Percentiles rank a stretch among this genome's conserved stretches.
These are phyloP conservation scores for Juglanconis oblonga DNA, from an alignment of 2,329 filamentous ascomycete species.

Conservation along the genomic window DNA sequence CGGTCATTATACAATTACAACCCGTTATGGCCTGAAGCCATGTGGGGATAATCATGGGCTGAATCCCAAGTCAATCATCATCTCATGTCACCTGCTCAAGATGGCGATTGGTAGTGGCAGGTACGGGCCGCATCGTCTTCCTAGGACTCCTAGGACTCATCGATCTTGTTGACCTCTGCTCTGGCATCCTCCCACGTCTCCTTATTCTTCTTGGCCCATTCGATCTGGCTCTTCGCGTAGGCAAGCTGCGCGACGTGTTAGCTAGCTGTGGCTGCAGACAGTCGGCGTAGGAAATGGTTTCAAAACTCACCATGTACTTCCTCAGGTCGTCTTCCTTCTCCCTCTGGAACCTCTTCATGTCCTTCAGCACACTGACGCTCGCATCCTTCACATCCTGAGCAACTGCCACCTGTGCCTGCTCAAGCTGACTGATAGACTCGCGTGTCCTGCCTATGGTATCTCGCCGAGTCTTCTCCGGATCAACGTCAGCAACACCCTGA, in stretches of 20 bases:
- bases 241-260: slow-evolving; percentile 59
- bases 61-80: slow-evolving; percentile 1
- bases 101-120: background rate
- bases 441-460: slow-evolving; percentile 95
- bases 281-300: background rate
- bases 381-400: slow-evolving; percentile 93
- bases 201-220: slow-evolving; percentile 89
- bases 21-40: background rate
- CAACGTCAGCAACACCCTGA: slow-evolving; percentile 92
- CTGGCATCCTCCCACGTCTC: slow-evolving; percentile 92
- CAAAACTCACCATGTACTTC: slow-evolving; percentile 82
- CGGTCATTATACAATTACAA: slow-evolving; percentile 18
- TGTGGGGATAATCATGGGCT: background rate
- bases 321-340: slow-evolving; percentile 95
- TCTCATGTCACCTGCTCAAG: background rate
- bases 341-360: slow-evolving; percentile 86
- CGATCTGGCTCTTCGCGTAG: slow-evolving; percentile 87
- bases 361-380: slow-evolving; percentile 80
- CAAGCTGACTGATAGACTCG: slow-evolving; percentile 80
- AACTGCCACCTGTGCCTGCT: slow-evolving; percentile 84
- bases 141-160: slow-evolving; percentile 52
- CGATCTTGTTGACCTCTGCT: slow-evolving; percentile 84
- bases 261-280: background rate
- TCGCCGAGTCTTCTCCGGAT: slow-evolving; percentile 86
- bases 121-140: background rate